Evolutionary conservation across 306 rosid species (phyloP).

Genomic region (Sesbania bispinosa): DNA sequence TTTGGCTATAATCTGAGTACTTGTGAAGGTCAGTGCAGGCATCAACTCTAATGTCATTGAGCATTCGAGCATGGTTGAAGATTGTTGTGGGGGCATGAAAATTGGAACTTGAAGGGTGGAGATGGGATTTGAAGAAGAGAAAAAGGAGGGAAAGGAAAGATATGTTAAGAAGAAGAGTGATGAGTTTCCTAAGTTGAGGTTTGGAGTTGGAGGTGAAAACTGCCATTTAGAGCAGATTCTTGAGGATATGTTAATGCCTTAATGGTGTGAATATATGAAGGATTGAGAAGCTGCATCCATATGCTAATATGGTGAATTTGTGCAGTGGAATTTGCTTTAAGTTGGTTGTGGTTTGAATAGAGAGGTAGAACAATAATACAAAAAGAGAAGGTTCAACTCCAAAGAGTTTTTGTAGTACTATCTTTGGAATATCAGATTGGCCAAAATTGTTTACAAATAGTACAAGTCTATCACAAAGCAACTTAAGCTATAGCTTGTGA

Average conservation of each 20-base stretch:
- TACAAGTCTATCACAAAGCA: neutral
- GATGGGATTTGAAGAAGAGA: conserved; percentile 2
- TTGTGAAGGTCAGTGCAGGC: conserved; percentile 27
- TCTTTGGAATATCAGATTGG: neutral
- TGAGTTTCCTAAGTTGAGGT: neutral
- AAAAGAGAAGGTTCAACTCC: neutral
- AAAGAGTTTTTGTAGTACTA: neutral
- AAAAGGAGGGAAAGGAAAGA: conserved; percentile 8
- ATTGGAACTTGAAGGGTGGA: neutral
- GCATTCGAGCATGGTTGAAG: conserved; percentile 27
- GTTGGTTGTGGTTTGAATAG: neutral
- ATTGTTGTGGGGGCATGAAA: neutral
- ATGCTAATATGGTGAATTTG: neutral
- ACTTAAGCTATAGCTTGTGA: neutral
- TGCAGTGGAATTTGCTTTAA: neutral
- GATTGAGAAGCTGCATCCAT: neutral
- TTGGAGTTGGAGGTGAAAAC: neutral
- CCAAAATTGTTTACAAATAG: neutral
- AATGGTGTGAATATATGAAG: conserved; percentile 1
- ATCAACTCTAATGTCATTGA: conserved; percentile 21
- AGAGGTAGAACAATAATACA: neutral
- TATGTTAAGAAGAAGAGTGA: neutral
- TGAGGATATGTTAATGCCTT: neutral
- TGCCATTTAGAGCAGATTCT: conserved; percentile 17
- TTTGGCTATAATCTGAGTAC: conserved; percentile 6